Base-by-base conservation (phyloP, 495 filamentous ascomycete genomes). In the Tirmania nivea region DNA sequence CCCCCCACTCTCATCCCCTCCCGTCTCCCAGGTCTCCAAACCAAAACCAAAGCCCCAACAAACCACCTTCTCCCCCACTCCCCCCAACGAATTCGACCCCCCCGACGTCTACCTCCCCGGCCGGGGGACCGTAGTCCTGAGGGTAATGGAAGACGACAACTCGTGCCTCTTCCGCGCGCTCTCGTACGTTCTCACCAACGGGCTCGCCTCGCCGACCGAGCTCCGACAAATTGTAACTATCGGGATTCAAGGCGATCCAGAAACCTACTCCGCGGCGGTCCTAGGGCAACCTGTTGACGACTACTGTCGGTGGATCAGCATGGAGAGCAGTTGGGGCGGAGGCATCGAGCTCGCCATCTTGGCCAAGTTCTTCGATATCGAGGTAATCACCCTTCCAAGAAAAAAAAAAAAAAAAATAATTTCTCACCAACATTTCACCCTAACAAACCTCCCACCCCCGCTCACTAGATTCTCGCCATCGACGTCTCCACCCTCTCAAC, bases 81-180 rank as follows among this genome's bases (percentile, higher is more conserved):
- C n/a, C 14, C 12, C 48, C 20, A 58, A 66, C n/a, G 59, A 64
- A 39, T 67, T 69, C 31, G 83, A 88, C 58, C 77, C 82, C 7
- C 83, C 83, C 0, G 81, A 85, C 60, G 63, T 85, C n/a, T 69
- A 76, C 0, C 69, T 84, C 3, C 71, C 73, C 19, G 78, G 76
- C 52, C 69, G 69, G 10, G 78, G 78, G 25, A 83, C 76, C 0
- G 68, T 87, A 25, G 79, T 94, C 34, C 77, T 95, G 6, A 80
- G 90, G 2, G 85, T 96, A 35, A 95, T 97, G 90, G 85, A 88
- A 10, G 90, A 95, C 63, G 90, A 97, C 65, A 95, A 95, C 66
- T 83, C 78, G 48, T 97, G 90, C 67, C 78, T 96, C 55, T 97
- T 96, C 66, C 82, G 86, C 10, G 90, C 92, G 0, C 75, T 96